These are phyloP conservation scores for Thymus mandschuricus DNA, from an alignment of 257 asterid genomes.

Conservation along the genomic window DNA sequence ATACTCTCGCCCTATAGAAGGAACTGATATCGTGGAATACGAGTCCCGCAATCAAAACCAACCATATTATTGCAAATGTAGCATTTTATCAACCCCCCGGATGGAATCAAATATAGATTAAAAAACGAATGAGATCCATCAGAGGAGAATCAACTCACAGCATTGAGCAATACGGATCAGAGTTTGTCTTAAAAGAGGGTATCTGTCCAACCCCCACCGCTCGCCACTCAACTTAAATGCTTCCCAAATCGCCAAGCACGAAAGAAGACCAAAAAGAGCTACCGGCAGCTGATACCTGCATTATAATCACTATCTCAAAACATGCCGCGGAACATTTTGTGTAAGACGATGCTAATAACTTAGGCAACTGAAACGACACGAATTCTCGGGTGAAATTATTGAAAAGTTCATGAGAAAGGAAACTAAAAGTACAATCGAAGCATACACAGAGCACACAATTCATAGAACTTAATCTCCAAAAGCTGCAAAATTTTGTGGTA, in stretches of 20 bases:
- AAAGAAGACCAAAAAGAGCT: conserved; percentile 75
- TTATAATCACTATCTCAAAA: conserved; percentile 27
- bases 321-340: not conserved
- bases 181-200: conserved; percentile 51
- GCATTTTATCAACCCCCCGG: not conserved
- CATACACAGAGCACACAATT: not conserved
- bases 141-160: conserved; percentile 58
- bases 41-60: conserved; percentile 4
- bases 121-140: not conserved
- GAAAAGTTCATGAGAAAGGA: conserved; percentile 15
- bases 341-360: not conserved
- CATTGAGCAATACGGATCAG: conserved; percentile 69
- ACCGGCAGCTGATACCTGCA: conserved; percentile 84
- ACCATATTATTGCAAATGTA: not conserved
- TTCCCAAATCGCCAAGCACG: conserved; percentile 88
- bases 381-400: not conserved
- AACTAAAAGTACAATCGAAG: not conserved
- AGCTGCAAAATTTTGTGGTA: not conserved
- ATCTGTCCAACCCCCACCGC: conserved; percentile 60
- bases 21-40: not conserved
- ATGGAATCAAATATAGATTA: not conserved
- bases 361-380: conserved; percentile 6
- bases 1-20: not conserved
- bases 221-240: conserved; percentile 58
- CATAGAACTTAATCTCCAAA: not conserved